These are phyloP conservation scores for Beauveria sp. DNA, from an alignment of 2,329 filamentous ascomycete species.

Conservation along the genomic window DNA sequence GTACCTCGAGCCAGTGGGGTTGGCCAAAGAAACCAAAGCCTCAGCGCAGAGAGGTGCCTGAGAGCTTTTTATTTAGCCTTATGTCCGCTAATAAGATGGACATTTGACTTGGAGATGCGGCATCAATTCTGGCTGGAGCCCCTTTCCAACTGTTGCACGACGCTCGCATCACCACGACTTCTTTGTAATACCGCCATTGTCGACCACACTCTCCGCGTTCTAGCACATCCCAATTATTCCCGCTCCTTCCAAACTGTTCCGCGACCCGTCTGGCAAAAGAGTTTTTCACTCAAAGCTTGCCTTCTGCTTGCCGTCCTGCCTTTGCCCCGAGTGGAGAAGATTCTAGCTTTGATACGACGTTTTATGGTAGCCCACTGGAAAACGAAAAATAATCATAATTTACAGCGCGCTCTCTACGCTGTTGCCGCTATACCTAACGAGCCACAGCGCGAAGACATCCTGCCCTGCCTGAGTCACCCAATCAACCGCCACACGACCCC, in stretches of 20 bases:
- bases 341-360: not conserved
- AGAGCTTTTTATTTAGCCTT: not conserved
- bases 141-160: not conserved
- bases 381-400: not conserved
- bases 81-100: not conserved
- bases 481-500: slow-evolving; percentile 4
- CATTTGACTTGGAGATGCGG: not conserved
- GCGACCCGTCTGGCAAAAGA: not conserved
- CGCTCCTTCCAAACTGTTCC: not conserved
- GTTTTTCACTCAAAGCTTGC: too few species aligned
- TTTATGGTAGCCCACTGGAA: too few species aligned
- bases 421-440: not conserved
- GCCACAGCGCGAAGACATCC: too few species aligned
- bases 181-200: not conserved
- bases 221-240: not conserved
- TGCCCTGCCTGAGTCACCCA: slow-evolving; percentile 1
- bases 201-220: not conserved
- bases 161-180: not conserved
- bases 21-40: not conserved
- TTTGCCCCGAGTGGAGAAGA: not conserved
- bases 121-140: not conserved
- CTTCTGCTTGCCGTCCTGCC: not conserved
- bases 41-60: not conserved
- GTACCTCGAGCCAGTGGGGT: not conserved
- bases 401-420: slow-evolving; percentile 1